phyloP scores from a whole-genome alignment of 2,329 filamentous ascomycete genomes.

The Colletotrichum lini region DNA sequence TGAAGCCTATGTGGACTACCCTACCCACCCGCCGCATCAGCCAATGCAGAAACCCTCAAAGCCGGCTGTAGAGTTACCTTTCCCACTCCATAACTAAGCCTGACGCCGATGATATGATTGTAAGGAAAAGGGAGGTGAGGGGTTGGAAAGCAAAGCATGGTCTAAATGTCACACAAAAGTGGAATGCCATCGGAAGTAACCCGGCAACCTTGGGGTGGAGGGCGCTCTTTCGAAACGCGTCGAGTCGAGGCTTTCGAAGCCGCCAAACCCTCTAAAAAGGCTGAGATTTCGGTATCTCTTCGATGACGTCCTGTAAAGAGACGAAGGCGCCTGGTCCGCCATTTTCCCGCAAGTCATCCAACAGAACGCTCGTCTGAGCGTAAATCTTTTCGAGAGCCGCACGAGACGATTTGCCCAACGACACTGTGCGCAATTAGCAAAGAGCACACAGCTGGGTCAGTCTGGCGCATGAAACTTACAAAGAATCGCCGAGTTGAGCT shows the following conservation, averaged over 20 bases:
- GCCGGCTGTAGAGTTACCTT: constrained; percentile 29
- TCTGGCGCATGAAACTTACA: constrained; percentile 67
- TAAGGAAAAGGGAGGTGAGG: constrained; percentile 12
- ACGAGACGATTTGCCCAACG: constrained; percentile 88
- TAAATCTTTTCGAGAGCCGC: constrained; percentile 88
- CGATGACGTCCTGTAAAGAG: constrained; percentile 68
- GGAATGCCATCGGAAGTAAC: constrained; percentile 29
- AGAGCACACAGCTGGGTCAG: background rate
- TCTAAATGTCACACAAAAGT: constrained; percentile 33
- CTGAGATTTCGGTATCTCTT: constrained; percentile 59
- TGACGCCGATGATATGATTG: constrained; percentile 38
- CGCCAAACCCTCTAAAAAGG: constrained; percentile 24
- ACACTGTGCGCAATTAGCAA: constrained; percentile 68
- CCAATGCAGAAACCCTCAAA: constrained; percentile 36
- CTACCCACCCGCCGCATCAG: constrained; percentile 27
- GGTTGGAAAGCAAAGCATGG: constrained; percentile 8
- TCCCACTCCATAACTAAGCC: constrained; percentile 34
- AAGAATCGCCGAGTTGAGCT: constrained; percentile 93
- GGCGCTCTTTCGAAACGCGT: background rate
- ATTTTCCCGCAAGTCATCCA: constrained; percentile 85
- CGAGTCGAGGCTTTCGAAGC: background rate
- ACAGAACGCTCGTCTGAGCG: constrained; percentile 86
- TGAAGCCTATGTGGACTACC: constrained; percentile 36
- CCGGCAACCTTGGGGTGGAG: background rate
- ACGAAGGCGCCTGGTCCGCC: constrained; percentile 89